Percentiles rank a stretch among this genome's conserved stretches.
These are phyloP conservation scores for Rhizopus sp. DNA, from an alignment of 371 early-diverging fungal genomes.

Conservation along the genomic window DNA sequence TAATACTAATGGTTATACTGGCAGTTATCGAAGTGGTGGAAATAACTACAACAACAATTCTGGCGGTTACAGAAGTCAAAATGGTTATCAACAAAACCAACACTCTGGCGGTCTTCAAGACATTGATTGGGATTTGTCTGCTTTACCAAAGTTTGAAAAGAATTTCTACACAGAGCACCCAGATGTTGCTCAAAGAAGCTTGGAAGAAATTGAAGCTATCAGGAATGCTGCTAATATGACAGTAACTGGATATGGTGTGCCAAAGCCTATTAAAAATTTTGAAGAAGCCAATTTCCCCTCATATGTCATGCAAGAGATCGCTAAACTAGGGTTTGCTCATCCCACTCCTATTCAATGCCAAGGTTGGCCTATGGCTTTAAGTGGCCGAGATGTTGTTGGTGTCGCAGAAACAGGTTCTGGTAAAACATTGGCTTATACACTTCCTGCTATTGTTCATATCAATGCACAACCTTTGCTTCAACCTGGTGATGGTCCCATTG, in stretches of 20 bases:
- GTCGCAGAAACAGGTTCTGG: slow-evolving; percentile 99
- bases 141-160: slow-evolving; percentile 86
- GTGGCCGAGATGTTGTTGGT: slow-evolving; percentile 97
- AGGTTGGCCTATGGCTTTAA: slow-evolving; percentile 99
- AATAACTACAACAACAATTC: neutral
- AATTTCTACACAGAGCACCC: slow-evolving; percentile 90
- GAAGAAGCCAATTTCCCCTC: slow-evolving; percentile 83
- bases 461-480: slow-evolving; percentile 95
- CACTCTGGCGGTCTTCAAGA: slow-evolving; percentile 61
- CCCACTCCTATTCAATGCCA: slow-evolving; percentile 99
- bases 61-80: slow-evolving; percentile 44
- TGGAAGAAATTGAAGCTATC: slow-evolving; percentile 65
- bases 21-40: slow-evolving; percentile 34
- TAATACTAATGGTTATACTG: slow-evolving; percentile 17
- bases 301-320: slow-evolving; percentile 86
- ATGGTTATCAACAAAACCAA: slow-evolving; percentile 59
- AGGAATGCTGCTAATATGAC: slow-evolving; percentile 73
- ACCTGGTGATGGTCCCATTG: slow-evolving; percentile 98
- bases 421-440: slow-evolving; percentile 96
- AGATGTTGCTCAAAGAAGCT: slow-evolving; percentile 58
- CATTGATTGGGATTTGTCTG: slow-evolving; percentile 70
- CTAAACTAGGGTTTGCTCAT: slow-evolving; percentile 78
- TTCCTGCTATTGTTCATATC: slow-evolving; percentile 99
- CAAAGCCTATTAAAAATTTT: slow-evolving; percentile 84
- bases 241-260: slow-evolving; percentile 68